phyloP scores from a whole-genome alignment of 495 filamentous ascomycete species.

The Neurospora tetrasperma region DNA sequence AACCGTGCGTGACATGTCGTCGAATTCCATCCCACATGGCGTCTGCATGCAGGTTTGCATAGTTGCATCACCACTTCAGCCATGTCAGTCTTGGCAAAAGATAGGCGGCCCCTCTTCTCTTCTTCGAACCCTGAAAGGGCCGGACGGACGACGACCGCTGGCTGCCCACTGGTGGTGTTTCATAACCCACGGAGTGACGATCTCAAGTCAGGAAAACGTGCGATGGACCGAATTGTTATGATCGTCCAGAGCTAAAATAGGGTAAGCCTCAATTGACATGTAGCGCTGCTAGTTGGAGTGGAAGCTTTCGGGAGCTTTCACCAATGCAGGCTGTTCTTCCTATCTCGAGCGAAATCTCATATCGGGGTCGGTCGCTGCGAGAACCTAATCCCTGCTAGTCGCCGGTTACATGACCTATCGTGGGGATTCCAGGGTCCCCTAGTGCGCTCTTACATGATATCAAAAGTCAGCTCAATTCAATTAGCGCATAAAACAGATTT shows the following conservation, averaged over 20 bases:
- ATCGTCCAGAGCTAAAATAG: not conserved
- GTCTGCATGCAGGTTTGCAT: not conserved
- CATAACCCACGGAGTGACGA: not conserved
- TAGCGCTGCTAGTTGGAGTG: not conserved
- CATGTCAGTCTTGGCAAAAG: not conserved
- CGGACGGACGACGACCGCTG: not conserved
- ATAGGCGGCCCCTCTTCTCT: not conserved
- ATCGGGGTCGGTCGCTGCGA: not conserved
- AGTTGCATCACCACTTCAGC: not conserved
- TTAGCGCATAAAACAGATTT: not conserved
- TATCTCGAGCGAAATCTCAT: not conserved
- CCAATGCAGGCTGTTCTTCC: not conserved
- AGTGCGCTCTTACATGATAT: not conserved
- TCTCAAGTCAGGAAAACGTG: not conserved
- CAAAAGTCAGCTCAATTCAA: not conserved
- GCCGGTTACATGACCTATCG: not conserved
- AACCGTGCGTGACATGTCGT: not conserved
- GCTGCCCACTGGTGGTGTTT: not conserved
- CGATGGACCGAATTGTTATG: not conserved
- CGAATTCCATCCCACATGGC: not conserved
- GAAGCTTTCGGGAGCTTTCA: not conserved
- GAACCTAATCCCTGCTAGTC: not conserved
- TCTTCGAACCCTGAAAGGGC: not conserved
- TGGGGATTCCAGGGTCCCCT: not conserved
- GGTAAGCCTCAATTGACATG: not conserved